These are phyloP conservation scores for Acidiella bohemica DNA, from an alignment of 495 filamentous ascomycete species.

Conservation along the genomic window DNA sequence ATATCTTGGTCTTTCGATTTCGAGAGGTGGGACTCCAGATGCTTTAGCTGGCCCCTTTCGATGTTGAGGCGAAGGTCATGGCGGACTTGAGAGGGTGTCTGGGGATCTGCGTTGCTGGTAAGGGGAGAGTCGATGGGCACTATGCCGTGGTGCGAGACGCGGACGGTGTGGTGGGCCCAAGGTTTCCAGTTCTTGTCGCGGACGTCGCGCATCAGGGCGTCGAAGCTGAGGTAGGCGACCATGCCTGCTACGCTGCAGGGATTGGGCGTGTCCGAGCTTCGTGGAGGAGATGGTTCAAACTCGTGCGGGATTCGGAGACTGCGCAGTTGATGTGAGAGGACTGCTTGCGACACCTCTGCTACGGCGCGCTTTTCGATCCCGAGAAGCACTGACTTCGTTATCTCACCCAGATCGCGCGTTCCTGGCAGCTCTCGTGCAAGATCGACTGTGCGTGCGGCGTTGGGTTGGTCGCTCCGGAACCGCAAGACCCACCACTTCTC, in stretches of 20 bases:
- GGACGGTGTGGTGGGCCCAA: conserved; percentile 11
- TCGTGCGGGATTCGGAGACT: conserved; percentile 1
- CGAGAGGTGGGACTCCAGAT: conserved; percentile 6
- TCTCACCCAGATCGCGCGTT: neutral
- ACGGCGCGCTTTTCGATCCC: conserved; percentile 10
- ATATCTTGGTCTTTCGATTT: conserved; percentile 40
- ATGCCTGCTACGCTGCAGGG: neutral
- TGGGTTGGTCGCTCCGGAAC: conserved; percentile 3
- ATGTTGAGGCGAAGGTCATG: conserved; percentile 13
- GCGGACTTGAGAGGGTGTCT: neutral
- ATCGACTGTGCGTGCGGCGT: neutral
- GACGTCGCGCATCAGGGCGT: conserved; percentile 8
- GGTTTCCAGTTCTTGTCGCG: conserved; percentile 2
- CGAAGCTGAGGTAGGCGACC: conserved; percentile 9
- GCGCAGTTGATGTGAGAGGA: conserved; percentile 6
- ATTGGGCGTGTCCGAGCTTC: neutral
- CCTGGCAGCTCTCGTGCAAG: neutral
- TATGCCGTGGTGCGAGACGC: conserved; percentile 12
- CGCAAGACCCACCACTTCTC: conserved; percentile 28
- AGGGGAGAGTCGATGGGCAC: too few species aligned
- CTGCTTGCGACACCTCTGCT: conserved; percentile 1
- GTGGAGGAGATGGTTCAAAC: conserved; percentile 1
- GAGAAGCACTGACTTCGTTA: neutral
- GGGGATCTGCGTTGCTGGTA: too few species aligned
- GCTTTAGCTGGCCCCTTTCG: conserved; percentile 6